Evolutionary conservation across 306 rosid genomes (phyloP), one percentile per base, ranked within the genome.

Genomic region (Castanea mollissima): DNA sequence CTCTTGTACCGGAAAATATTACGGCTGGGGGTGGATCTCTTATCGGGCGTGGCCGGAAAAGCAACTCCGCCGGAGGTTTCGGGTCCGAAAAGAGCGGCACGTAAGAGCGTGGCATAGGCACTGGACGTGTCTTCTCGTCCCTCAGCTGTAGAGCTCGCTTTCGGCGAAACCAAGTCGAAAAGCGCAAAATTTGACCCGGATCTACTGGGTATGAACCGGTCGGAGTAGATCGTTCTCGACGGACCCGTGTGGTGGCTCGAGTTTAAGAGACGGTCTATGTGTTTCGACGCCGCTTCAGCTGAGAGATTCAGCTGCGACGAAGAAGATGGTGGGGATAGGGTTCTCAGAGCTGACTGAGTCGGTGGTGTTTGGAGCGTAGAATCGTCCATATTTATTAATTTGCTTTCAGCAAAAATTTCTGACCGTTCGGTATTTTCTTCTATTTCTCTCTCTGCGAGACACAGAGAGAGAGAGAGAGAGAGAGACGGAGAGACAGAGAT

Each of bases 1-100:
- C 88, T 91, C 83, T 96, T 90, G 69, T 89, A 96, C 64, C 99
- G 91, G 78, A 96, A 96, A n/a, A 96, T 96, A 59, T 96, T 96
- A 82, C 88, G 87, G 77, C 83, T 93, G 0, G 97, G 91, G 6
- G 87, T 87, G 51, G 65, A 70, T n/a, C 80, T 78, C 78, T 93
- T 93, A 65, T 88, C 93, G 44, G 96, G 98, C 6, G 98, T 90
- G 27, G 75, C 71, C 0, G 98, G 98, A 19, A 87, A 77, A 5
- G 78, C 27, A 7, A 86, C 91, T 10, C 92, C 98, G 54, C 54
- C 54, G 5, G 54, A 49, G 25, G 89, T 75, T 12, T 89, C 94
- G 18, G 96, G 94, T 2, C 98, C 99, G 16, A 96, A 93, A 21
- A 96, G 85, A 4, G 97, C 97, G 2, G 94, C 76, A 13, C 93